A percentile compares a stretch with the other conserved stretches of the same genome.
These are phyloP conservation scores for Craterostigma plantagineum DNA, from an alignment of 257 asterid species.

Conservation along the genomic window DNA sequence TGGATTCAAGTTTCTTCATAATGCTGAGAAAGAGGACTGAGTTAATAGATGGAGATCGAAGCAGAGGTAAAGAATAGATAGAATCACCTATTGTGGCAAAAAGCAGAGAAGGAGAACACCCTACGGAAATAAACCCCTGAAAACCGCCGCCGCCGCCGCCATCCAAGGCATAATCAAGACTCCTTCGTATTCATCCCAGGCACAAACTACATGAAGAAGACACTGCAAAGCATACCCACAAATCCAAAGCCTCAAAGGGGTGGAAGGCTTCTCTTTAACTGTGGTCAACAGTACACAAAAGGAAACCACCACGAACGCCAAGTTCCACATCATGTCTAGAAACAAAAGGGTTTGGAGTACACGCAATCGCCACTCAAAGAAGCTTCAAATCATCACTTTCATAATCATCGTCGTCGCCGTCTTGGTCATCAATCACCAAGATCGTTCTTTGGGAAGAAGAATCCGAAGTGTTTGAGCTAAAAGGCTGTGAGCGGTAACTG, in stretches of 20 bases:
- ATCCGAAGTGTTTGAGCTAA: too few species aligned
- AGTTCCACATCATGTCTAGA: slow-evolving; percentile 74
- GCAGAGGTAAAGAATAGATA: too few species aligned
- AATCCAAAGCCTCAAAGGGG: slow-evolving; percentile 72
- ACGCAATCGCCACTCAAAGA: slow-evolving; percentile 16
- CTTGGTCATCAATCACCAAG: too few species aligned
- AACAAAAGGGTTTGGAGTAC: slow-evolving; percentile 48
- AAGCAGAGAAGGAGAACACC: slow-evolving; percentile 18
- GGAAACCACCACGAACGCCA: slow-evolving; percentile 57
- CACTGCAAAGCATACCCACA: slow-evolving; percentile 79
- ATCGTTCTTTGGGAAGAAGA: too few species aligned
- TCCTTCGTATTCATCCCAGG: slow-evolving; percentile 34
- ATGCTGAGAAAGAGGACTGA: slow-evolving; percentile 42
- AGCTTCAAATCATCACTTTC: slow-evolving; percentile 9
- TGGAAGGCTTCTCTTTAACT: slow-evolving; percentile 42
- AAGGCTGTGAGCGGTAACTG: too few species aligned
- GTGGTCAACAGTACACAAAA: slow-evolving; percentile 39
- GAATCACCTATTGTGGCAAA: slow-evolving; percentile 40
- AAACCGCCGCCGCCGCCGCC: too few species aligned
- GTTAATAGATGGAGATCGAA: too few species aligned
- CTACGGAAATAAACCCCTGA: slow-evolving; percentile 13
- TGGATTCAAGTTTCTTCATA: slow-evolving; percentile 52
- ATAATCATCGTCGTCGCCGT: too few species aligned
- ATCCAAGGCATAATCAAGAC: too few species aligned
- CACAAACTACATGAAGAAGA: slow-evolving; percentile 53